Conservation (phyloP, 2,329 filamentous ascomycete species). For the Huntiella bhutanensis region DNA sequence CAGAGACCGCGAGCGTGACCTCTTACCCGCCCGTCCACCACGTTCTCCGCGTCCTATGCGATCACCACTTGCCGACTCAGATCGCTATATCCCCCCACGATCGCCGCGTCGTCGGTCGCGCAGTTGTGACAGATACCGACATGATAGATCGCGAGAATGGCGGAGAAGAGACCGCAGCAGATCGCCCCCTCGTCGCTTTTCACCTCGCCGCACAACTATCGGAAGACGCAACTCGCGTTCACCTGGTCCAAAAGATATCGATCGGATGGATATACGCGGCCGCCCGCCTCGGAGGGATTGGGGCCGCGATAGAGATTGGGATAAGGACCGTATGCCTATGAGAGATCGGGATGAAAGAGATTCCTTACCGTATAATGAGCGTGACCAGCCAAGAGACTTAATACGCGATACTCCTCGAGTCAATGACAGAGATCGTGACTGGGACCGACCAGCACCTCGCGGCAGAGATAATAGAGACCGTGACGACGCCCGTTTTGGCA, state of each 20-base stretch:
- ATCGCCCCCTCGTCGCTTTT: constrained; percentile 19
- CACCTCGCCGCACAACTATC: constrained; percentile 21
- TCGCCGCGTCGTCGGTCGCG: constrained; percentile 25
- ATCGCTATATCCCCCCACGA: constrained; percentile 28
- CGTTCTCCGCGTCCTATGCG: constrained; percentile 19
- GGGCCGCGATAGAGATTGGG: constrained; percentile 16
- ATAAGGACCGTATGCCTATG: constrained; percentile 13
- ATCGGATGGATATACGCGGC: constrained; percentile 21
- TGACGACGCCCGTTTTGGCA: constrained; percentile 16
- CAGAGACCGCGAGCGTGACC: constrained; percentile 15
- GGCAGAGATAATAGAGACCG: constrained; percentile 13
- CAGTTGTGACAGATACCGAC: constrained; percentile 24
- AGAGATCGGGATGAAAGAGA: constrained; percentile 12
- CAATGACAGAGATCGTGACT: constrained; percentile 14
- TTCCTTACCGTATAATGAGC: constrained; percentile 3
- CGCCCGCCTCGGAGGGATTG: constrained; percentile 21
- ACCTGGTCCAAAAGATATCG: constrained; percentile 13
- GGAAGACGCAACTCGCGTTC: constrained; percentile 14
- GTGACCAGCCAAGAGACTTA: constrained; percentile 18
- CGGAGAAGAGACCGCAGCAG: constrained; percentile 15
- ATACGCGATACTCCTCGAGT: constrained; percentile 14
- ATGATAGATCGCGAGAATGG: constrained; percentile 23
- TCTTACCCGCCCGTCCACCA: constrained; percentile 19
- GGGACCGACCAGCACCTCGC: constrained; percentile 21
- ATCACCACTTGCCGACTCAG: constrained; percentile 21